Base-by-base conservation (phyloP, 2,329 filamentous ascomycete genomes). In the Aureobasidium sp. region DNA sequence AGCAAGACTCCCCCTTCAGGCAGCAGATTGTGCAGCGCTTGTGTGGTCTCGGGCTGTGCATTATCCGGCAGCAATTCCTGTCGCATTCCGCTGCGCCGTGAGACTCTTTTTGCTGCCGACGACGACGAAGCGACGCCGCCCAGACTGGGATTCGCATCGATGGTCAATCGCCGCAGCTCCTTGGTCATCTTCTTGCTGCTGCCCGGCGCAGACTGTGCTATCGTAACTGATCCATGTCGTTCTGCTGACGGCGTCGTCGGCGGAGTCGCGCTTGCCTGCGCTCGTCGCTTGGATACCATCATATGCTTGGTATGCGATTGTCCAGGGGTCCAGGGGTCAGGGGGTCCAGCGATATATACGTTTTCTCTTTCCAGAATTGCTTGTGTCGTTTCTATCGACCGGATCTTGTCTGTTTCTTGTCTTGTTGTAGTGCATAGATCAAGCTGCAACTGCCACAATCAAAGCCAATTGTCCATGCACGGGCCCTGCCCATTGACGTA, bases 191-290 rank as follows among this genome's bases (percentile, higher is more conserved):
- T 61, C 4, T 27, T 35, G 24, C 27, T 42, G 35, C 57, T 52
- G 1, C 37, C 57, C 8, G 56, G 56, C 8, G 47, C 47, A 19
- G 33, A 40, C 9, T 19, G 19, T 7, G 35, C 7, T 7, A 12
- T 17, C 11, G 37, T 12, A n/a, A 22, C 22, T 5, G 9, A 17
- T 22, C 29, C 47, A 27, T 44, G 47, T 27, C 45, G 45, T 22
- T 29, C 37, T 33, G 57, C 57, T 39, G 60, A 61, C 44, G 60
- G 60, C 22, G 60, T 61, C 9, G 49, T 35, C 19, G 60, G 60
- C n/a, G 60, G 60, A 17, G 60, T 61, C 27, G 60, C 60, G 60
- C 60, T 61, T 19, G 33, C 22, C 17, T 54, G 49, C 45, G 60
- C 60, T 31, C 60, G 60, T 53, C 60, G 49, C 17, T 49, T 60